Conservation (phyloP, 2,329 filamentous ascomycete species). For the Xylariaceae sp. region DNA sequence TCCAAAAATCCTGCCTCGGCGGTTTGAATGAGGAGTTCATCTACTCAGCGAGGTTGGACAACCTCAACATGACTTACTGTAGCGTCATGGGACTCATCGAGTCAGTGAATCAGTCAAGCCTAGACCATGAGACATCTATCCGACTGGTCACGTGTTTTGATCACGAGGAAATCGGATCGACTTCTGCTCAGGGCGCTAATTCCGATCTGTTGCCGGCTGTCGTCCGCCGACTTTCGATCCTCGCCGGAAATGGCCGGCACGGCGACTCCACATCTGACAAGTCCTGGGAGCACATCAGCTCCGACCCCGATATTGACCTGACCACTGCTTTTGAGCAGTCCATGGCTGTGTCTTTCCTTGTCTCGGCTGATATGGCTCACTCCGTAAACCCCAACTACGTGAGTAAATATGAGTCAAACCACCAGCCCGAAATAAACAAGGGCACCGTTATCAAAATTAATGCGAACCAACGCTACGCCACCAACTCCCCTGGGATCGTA, state of each 20-base stretch:
- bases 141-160: slow-evolving; percentile 94
- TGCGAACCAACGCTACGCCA: slow-evolving; percentile 94
- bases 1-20: slow-evolving; percentile 83
- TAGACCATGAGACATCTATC: slow-evolving; percentile 75
- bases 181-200: slow-evolving; percentile 87
- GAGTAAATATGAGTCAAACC: slow-evolving; percentile 83
- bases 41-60: slow-evolving; percentile 93
- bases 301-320: slow-evolving; percentile 55
- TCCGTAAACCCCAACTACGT: slow-evolving; percentile 93
- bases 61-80: slow-evolving; percentile 95
- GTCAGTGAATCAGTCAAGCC: slow-evolving; percentile 61
- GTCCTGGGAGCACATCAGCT: slow-evolving; percentile 57
- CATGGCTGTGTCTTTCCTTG: slow-evolving; percentile 81
- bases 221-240: slow-evolving; percentile 76
- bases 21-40: slow-evolving; percentile 92
- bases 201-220: slow-evolving; percentile 87
- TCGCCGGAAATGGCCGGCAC: slow-evolving; percentile 55
- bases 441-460: slow-evolving; percentile 98
- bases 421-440: slow-evolving; percentile 93
- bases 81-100: slow-evolving; percentile 79
- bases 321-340: slow-evolving; percentile 91
- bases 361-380: slow-evolving; percentile 98
- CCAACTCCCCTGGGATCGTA: slow-evolving; percentile 92
- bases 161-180: slow-evolving; percentile 94
- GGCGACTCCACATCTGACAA: slow-evolving; percentile 52